Evolutionary conservation across 2,329 filamentous ascomycete species (phyloP).

Genomic region (Nothomitra cinnamomea): DNA sequence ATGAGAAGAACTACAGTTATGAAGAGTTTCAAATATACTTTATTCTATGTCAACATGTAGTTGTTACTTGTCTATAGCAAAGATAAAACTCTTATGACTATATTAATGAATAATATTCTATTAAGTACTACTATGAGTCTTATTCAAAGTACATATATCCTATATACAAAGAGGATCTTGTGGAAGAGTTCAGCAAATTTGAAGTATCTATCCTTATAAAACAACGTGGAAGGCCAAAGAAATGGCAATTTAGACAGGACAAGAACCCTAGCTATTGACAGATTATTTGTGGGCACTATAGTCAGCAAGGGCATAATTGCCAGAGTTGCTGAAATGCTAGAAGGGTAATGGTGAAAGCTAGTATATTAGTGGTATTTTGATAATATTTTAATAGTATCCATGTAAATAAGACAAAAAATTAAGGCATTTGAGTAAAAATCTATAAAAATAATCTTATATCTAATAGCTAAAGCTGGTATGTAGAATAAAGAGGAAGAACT

Average conservation of each 20-base stretch:
- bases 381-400: no score
- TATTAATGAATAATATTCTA: neutral
- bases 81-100: neutral
- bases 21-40: no score
- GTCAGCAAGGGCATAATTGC: neutral
- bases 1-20: no score
- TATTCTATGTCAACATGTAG: no score
- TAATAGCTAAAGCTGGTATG: neutral
- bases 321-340: no score
- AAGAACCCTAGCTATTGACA: neutral
- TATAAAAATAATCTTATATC: no score
- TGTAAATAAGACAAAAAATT: no score
- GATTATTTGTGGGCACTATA: neutral
- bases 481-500: neutral
- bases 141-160: neutral
- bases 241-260: neutral
- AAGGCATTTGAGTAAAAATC: no score
- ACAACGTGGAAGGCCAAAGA: no score
- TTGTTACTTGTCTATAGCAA: neutral
- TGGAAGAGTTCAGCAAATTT: neutral
- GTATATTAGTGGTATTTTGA: no score
- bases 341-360: no score
- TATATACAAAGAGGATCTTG: neutral
- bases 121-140: neutral
- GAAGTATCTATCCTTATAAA: neutral